A percentile compares a stretch with the other conserved stretches of the same genome.
These are phyloP conservation scores for Ganoderma meredithae DNA, from an alignment of 1,284 basidiomycete species.

Conservation along the genomic window DNA sequence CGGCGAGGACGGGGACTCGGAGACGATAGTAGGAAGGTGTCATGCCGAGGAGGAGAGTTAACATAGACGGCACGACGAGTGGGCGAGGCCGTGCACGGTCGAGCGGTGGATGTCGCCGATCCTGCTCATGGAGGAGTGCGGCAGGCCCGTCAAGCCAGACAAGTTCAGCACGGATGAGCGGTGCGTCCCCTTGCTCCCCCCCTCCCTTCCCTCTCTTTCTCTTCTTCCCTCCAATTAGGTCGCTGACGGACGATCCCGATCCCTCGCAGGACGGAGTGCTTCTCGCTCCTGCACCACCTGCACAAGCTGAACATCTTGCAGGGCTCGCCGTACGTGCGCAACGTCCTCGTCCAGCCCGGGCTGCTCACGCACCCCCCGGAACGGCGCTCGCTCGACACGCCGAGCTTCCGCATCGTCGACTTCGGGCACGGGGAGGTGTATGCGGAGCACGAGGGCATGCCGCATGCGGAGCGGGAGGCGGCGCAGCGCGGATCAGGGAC, in stretches of 20 bases:
- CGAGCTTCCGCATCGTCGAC: slow-evolving; percentile 60
- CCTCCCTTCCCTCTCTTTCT: neutral
- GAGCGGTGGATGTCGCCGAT: slow-evolving; percentile 45
- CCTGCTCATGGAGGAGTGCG: slow-evolving; percentile 60
- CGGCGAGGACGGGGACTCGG: slow-evolving; percentile 17
- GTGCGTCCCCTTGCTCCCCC: slow-evolving; percentile 29
- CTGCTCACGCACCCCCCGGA: slow-evolving; percentile 47
- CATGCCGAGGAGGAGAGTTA: neutral
- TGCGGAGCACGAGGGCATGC: neutral
- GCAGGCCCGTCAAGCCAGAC: slow-evolving; percentile 42
- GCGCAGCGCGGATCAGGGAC: neutral
- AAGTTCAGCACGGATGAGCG: slow-evolving; percentile 46
- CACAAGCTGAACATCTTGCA: slow-evolving; percentile 51
- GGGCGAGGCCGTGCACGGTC: neutral
- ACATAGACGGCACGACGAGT: slow-evolving; percentile 9
- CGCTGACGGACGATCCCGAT: neutral
- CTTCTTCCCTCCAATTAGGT: neutral
- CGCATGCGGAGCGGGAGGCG: neutral
- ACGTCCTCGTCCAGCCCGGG: slow-evolving; percentile 55
- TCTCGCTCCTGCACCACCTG: slow-evolving; percentile 52
- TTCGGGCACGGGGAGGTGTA: slow-evolving; percentile 47
- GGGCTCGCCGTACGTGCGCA: slow-evolving; percentile 51
- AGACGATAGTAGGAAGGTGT: no score
- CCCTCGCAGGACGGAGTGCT: slow-evolving; percentile 46
- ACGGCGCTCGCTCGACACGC: slow-evolving; percentile 34